Base-by-base conservation (phyloP, 2,329 filamentous ascomycete genomes). In the Phaeosphaeria sp. region DNA sequence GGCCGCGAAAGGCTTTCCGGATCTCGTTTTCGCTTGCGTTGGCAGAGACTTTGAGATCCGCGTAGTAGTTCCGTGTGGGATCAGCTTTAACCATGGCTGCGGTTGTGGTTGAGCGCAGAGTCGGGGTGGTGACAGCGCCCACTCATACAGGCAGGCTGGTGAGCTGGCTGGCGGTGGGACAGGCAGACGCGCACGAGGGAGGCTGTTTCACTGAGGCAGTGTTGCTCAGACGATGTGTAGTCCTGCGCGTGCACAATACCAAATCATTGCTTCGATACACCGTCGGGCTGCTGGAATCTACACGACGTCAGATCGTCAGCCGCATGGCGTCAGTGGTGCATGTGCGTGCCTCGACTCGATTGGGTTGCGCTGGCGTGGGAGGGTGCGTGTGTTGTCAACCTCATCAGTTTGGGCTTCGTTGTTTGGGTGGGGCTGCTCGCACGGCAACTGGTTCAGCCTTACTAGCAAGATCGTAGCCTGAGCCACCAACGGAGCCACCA, bases 1-100 rank as follows among this genome's bases (percentile, higher is more conserved):
- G 85, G 77, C 92, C 93, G 66, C 90, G 87, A 77, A 93, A 97
- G 70, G 93, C 90, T 77, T 90, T 95, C 80, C 92, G 94, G 74
- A 96, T 88, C 42, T 95, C 91, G 27, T 88, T 86, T 44, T 87
- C 79, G 64, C 90, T 87, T 52, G 91, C 91, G 67, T 84, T 85
- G 11, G 85, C 80, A 1, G 86, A 77, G 55, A 97, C 79, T 63
- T 91, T 91, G 54, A 97, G 83, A 79, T 96, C 92, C 60, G 88
- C 89, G 79, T 97, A 96, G 78, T 95, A 95, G 78, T 96, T 91
- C 69, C 87, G 86, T 67, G 83, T 85, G 63, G 85, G 82, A 74
- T 91, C 89, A 66, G 83, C 81, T 78, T 89, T 89, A 68, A 86
- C 87, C 89, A 91, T 91, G 67, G 54, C 57, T 57, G 60, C 53